phyloP scores from a whole-genome alignment of 2,329 filamentous ascomycete species.

The Corinectria fuckeliana region DNA sequence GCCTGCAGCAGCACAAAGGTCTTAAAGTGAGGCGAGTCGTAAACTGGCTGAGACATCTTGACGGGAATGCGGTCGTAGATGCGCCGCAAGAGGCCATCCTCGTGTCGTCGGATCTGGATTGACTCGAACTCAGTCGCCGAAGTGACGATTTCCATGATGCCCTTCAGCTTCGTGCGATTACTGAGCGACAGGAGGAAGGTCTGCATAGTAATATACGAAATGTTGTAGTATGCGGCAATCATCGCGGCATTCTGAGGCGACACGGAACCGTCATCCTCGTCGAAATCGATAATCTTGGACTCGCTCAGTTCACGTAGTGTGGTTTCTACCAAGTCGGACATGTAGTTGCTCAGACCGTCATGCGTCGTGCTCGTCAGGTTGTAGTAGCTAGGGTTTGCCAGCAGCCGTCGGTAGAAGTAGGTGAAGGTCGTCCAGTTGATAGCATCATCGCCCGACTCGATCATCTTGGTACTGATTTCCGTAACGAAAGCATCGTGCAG shows the following conservation, averaged over 20 bases:
- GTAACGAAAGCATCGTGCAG: conserved; percentile 96
- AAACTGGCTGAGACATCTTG: conserved; percentile 87
- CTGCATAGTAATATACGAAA: conserved; percentile 99
- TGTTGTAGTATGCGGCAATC: conserved; percentile 99
- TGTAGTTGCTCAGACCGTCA: conserved; percentile 89
- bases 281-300: conserved; percentile 93
- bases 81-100: conserved; percentile 83
- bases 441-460: conserved; percentile 93
- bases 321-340: conserved; percentile 93
- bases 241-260: conserved; percentile 93
- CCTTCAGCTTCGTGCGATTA: conserved; percentile 91
- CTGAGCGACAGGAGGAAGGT: conserved; percentile 93
- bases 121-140: conserved; percentile 96
- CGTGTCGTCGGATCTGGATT: conserved; percentile 92
- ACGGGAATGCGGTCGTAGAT: conserved; percentile 95
- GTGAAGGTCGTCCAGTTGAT: conserved; percentile 99
- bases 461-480: conserved; percentile 95
- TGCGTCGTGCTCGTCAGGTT: conserved; percentile 86
- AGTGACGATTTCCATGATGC: conserved; percentile 94
- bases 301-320: conserved; percentile 90
- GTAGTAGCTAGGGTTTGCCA: conserved; percentile 97
- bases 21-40: conserved; percentile 97
- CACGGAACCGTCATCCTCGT: conserved; percentile 91
- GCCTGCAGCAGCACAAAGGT: conserved; percentile 96
- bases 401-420: conserved; percentile 93